These are phyloP conservation scores for Allomyces arbusculus DNA, from an alignment of 192 early-diverging fungal species.

Conservation along the genomic window DNA sequence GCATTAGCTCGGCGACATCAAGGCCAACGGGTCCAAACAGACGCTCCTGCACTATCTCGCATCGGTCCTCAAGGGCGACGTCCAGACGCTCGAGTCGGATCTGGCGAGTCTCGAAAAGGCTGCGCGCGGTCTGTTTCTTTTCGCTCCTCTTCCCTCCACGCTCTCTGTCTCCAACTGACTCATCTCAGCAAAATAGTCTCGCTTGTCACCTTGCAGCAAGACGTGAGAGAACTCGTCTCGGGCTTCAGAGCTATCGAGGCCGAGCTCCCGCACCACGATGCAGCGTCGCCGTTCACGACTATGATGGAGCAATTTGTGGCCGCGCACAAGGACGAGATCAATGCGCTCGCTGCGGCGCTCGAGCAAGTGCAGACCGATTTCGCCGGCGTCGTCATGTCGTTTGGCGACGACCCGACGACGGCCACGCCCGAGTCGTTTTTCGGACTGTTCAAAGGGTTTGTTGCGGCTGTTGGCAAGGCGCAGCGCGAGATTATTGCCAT, in stretches of 20 bases:
- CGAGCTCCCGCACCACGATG: neutral
- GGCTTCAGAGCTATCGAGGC: neutral
- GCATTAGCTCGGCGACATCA: neutral
- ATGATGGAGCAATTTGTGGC: neutral
- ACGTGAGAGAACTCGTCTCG: neutral
- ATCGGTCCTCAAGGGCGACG: neutral
- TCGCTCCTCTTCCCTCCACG: neutral
- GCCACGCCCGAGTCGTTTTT: conserved; percentile 4
- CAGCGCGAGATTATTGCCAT: neutral
- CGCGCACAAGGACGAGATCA: neutral
- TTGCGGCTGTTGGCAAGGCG: neutral
- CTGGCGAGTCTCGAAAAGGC: neutral
- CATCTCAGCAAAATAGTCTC: neutral
- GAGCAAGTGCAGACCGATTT: neutral
- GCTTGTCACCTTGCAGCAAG: neutral
- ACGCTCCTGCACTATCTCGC: conserved; percentile 2
- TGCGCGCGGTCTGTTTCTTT: neutral
- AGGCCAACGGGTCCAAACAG: neutral
- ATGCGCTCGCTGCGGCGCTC: neutral
- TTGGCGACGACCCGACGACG: neutral
- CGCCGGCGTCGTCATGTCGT: neutral
- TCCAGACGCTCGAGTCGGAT: neutral
- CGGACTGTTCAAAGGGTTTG: neutral
- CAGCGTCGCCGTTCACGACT: neutral
- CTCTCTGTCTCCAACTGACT: neutral